Percentiles rank a stretch among this genome's conserved stretches.
Conservation (phyloP, 169 alveolate species). For the Plasmodium fragile region DNA sequence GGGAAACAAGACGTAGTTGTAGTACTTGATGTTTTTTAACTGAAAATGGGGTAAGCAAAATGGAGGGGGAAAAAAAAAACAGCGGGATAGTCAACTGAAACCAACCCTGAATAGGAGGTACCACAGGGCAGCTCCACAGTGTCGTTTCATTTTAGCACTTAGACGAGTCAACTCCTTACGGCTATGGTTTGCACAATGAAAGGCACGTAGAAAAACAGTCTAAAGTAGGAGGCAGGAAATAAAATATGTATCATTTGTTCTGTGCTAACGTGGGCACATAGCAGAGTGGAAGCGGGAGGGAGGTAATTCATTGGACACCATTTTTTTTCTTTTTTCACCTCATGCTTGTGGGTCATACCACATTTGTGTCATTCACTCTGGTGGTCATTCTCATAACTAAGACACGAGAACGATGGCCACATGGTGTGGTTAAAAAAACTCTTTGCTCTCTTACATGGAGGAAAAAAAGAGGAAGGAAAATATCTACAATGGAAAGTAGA, state of each 20-base stretch:
- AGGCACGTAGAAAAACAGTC: conserved; percentile 63
- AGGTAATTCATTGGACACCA: neutral
- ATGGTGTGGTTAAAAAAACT: neutral
- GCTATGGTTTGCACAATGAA: conserved; percentile 66
- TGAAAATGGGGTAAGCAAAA: neutral
- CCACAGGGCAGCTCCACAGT: neutral
- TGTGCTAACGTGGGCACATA: neutral
- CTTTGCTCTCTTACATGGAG: conserved; percentile 28
- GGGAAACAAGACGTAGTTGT: conserved; percentile 66
- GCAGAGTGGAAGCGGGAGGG: neutral
- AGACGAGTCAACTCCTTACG: neutral
- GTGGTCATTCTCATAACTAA: neutral
- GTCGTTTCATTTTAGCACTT: neutral
- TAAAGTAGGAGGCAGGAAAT: neutral
- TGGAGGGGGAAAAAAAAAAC: neutral
- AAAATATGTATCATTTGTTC: neutral
- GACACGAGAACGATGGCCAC: neutral
- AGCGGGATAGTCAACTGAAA: neutral
- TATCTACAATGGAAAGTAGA: conserved; percentile 24
- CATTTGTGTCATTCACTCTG: neutral
- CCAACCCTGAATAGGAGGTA: neutral
- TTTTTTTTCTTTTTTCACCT: neutral
- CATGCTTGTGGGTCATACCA: neutral
- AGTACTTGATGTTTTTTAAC: conserved; percentile 62
- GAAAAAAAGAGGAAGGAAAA: conserved; percentile 63